A percentile compares a stretch with the other conserved stretches of the same genome.
These are phyloP conservation scores for Didymella keratinophila DNA, from an alignment of 2,329 filamentous ascomycete species.

Conservation along the genomic window DNA sequence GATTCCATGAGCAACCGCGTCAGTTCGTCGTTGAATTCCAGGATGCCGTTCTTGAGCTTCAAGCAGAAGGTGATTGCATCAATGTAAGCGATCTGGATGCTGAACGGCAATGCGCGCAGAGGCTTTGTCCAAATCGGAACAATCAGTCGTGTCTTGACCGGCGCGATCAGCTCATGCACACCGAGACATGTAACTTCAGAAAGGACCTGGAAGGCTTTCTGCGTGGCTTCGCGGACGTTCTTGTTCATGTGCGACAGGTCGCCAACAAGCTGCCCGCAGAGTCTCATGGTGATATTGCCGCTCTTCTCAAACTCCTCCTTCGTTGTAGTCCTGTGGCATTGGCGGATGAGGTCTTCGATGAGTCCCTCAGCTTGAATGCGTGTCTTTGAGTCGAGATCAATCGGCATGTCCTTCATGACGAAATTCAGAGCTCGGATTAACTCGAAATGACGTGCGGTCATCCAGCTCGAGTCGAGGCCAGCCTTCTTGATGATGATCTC, in stretches of 20 bases:
- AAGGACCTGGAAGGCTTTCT: slow-evolving; percentile 80
- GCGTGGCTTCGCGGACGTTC: slow-evolving; percentile 88
- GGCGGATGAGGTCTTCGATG: slow-evolving; percentile 77
- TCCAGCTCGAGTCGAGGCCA: slow-evolving; percentile 83
- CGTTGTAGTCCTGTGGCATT: slow-evolving; percentile 79
- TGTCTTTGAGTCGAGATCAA: slow-evolving; percentile 90
- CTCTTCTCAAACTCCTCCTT: slow-evolving; percentile 79
- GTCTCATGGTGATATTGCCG: slow-evolving; percentile 72
- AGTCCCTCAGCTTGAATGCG: slow-evolving; percentile 83
- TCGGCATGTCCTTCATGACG: slow-evolving; percentile 97
- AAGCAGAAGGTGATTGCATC: slow-evolving; percentile 97
- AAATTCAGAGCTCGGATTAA: slow-evolving; percentile 93
- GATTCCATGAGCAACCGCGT: slow-evolving; percentile 93
- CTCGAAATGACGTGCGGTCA: slow-evolving; percentile 82
- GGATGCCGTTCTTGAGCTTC: slow-evolving; percentile 84
- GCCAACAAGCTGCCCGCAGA: slow-evolving; percentile 84
- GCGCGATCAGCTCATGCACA: slow-evolving; percentile 86
- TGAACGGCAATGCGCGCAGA: slow-evolving; percentile 87
- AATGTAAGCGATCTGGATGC: slow-evolving; percentile 96
- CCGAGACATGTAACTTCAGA: slow-evolving; percentile 79
- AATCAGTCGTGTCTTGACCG: slow-evolving; percentile 89
- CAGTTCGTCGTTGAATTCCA: slow-evolving; percentile 89
- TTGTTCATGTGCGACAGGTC: slow-evolving; percentile 96
- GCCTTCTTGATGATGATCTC: slow-evolving; percentile 85
- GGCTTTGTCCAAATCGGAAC: slow-evolving; percentile 95